Evolutionary conservation across 108 stramenopile genomes (phyloP), one percentile per base, ranked within the genome.

Genomic region (Skeletonema menzelii): DNA sequence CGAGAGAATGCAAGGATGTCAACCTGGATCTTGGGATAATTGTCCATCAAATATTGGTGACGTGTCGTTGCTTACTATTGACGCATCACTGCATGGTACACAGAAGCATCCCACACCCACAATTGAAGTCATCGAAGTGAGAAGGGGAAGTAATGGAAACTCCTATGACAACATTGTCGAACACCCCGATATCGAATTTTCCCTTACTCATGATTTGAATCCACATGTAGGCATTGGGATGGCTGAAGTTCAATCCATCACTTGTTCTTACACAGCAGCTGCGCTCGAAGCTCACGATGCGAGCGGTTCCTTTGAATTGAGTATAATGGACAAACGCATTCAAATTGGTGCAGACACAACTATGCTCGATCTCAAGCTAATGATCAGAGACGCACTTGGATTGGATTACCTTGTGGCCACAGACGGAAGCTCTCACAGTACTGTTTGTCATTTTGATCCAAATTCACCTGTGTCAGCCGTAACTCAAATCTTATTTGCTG

Each of bases 81-180:
- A 70, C 34, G 30, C 68, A 59, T 63, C 69, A 42, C 34, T 70
- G 42, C 20, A 49, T 70, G 17, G 64, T 8, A 70, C 69, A 14
- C 69, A 77, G 55, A 58, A 65, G 27, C 76, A 77, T 15, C 26
- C 69, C 5, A 31, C 69, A 42, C 76, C 76, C 32, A 59, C 15
- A 35, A 70, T 77, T 44, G 26, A 26, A 8, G 73, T 87, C 19
- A 65, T 69, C 17, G 88, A 88, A 80, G 77, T 84, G 5, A 47
- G 26, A 63, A 81, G 79, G 55, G 91, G 91, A 10, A 75, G 84
- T 0, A 40, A 65, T n/a, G 91, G 91, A 13, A 91, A 91, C 76
- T 37, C 63, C 56, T 53, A 53, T 8, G 73, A 81, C 3, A 79
- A 80, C 26, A 44, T 22, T 31, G 44, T 71, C 26, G 67, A 63